Percentiles rank a stretch among this genome's conserved stretches.
Evolutionary conservation across 192 early-diverging fungal genomes (phyloP).

Genomic region (Linnemannia elongata): DNA sequence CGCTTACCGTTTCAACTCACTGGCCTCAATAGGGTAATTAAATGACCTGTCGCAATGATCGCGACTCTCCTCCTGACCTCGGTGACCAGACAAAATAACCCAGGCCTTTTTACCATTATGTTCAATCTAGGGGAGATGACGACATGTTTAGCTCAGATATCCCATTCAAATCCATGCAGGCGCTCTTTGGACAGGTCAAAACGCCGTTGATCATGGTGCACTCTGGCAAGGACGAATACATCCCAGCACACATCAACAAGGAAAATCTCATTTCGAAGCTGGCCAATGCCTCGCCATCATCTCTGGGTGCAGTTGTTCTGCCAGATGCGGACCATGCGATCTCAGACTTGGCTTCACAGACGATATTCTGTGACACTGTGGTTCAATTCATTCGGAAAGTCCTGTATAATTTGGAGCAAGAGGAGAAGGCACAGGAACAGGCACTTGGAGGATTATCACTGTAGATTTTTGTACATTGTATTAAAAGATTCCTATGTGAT

Average conservation of each 20-base stretch:
- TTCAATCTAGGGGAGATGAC: conserved; percentile 42
- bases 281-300: conserved; percentile 16
- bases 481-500: conserved; percentile 1
- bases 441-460: conserved; percentile 15
- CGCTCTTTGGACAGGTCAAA: conserved; percentile 36
- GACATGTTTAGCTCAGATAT: conserved; percentile 60
- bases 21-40: conserved; percentile 52
- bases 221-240: conserved; percentile 50
- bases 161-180: conserved; percentile 25
- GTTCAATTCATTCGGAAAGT: conserved; percentile 31
- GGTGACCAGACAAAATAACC: not conserved
- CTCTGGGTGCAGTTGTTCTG: conserved; percentile 18
- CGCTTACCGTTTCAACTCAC: conserved; percentile 55
- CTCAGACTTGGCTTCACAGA: conserved; percentile 41
- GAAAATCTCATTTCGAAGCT: conserved; percentile 15
- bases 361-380: conserved; percentile 39
- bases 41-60: not conserved
- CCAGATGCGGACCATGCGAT: conserved; percentile 55
- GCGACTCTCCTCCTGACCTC: not conserved
- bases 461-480: not conserved
- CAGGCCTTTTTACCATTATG: not conserved
- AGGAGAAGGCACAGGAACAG: conserved; percentile 18
- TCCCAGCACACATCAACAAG: conserved; percentile 46
- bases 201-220: conserved; percentile 36
- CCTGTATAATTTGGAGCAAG: not conserved